Base-by-base conservation (phyloP, 495 filamentous ascomycete species). In the Bathelium albidoporum region DNA sequence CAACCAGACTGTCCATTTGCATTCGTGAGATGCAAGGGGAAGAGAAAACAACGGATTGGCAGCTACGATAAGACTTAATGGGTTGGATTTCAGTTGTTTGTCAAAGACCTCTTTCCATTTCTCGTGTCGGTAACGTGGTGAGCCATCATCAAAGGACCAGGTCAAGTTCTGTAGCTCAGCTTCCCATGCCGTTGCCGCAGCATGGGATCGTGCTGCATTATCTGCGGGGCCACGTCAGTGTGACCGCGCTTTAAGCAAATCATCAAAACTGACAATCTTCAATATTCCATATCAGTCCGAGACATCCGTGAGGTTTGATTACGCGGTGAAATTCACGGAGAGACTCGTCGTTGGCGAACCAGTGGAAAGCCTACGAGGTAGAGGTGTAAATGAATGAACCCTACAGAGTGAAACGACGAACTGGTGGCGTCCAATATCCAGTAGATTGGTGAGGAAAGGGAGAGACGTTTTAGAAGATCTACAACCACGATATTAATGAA, bases 251-350 rank as follows among this genome's bases (percentile, higher is more conserved):
- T 36, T 22, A 11, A 22, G 31, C 29, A 32, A 32, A 20, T 44
- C 2, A 39, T 32, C 16, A 60, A 18, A 66, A 69, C 78, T 65
- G 62, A 85, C 82, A 87, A 62, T 86, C 85, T 71, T 88, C 85
- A 55, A 84, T 72, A 58, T 88, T 87, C 81, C 85, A 88, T 20
- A 88, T 83, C 71, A 86, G 75, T 3, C 81, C 85, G 14, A 89
- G 73, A 1, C 69, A 69, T 22, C 78, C 81, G 18, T 76, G 76
- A 0, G 79, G 78, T 28, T 70, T 76, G 32, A 89, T 68, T 0
- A 84, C 78, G 43, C 83, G 79, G 62, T 85, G 76, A 7, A 89
- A 83, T 52, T 85, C 81, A 41, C 76, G 74, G 28, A 89, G 72
- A 3, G 85, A 71, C 22, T 79, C 76, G 12, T 76, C 71, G 55